Evolutionary conservation across 768 basidiomycete species (phyloP).

Genomic region (Pulveroboletus sp.): DNA sequence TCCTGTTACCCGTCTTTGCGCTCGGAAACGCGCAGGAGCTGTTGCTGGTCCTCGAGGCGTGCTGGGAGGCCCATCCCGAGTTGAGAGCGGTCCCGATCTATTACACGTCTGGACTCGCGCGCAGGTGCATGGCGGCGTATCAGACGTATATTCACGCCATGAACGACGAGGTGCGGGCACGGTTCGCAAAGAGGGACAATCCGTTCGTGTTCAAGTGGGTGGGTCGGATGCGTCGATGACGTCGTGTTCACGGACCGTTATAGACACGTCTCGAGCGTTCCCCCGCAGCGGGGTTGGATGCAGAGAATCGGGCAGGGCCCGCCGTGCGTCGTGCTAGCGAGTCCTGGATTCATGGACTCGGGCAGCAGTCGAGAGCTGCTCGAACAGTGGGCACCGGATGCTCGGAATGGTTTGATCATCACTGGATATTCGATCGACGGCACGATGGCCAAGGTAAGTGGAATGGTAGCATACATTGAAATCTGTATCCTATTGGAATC

Average conservation of each 20-base stretch:
- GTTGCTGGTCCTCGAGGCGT: conserved; percentile 91
- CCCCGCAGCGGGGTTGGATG: conserved; percentile 87
- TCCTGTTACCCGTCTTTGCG: conserved; percentile 90
- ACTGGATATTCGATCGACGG: conserved; percentile 98
- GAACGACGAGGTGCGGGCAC: conserved; percentile 88
- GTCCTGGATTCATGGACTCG: conserved; percentile 89
- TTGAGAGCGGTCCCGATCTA: conserved; percentile 94
- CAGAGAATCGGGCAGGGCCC: conserved; percentile 92
- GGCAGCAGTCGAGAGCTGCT: conserved; percentile 94
- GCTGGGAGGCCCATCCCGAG: conserved; percentile 95
- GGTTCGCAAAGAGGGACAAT: conserved; percentile 92
- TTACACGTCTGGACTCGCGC: conserved; percentile 91
- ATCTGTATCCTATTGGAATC: conserved; percentile 21
- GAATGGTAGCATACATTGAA: conserved; percentile 1
- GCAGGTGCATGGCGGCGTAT: conserved; percentile 98
- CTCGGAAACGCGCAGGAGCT: conserved; percentile 95
- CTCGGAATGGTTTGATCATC: conserved; percentile 91
- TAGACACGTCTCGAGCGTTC: conserved; percentile 83
- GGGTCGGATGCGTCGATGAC: conserved; percentile 14
- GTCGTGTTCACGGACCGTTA: not conserved
- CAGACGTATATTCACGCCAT: conserved; percentile 99
- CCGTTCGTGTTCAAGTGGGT: conserved; percentile 96
- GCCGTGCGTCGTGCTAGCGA: conserved; percentile 94
- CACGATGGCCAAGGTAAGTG: conserved; percentile 96
- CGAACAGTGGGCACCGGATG: conserved; percentile 95